Conservation (phyloP, 495 filamentous ascomycete species). For the Talaromyces thailandensis region DNA sequence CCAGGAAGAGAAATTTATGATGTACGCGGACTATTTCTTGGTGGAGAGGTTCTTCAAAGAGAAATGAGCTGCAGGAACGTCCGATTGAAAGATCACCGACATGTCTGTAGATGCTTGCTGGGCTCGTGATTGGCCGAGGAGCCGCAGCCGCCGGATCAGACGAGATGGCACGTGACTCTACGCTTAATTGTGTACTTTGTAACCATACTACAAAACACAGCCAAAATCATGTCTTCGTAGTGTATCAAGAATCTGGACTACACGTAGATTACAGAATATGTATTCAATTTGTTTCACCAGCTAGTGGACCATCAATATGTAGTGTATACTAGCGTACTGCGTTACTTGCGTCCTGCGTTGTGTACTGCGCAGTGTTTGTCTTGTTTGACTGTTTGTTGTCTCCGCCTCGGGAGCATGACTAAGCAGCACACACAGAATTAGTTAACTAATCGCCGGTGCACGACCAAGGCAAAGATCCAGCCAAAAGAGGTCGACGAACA, state of each 20-base stretch:
- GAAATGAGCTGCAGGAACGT: neutral
- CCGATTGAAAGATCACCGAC: neutral
- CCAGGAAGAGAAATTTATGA: neutral
- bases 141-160: neutral
- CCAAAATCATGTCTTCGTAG: no score
- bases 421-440: conserved; percentile 8
- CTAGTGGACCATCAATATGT: no score
- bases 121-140: neutral
- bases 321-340: no score
- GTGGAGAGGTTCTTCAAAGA: neutral
- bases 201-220: no score
- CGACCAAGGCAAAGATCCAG: neutral
- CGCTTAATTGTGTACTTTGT: no score
- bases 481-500: neutral
- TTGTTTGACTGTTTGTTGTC: neutral
- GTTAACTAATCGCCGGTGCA: neutral
- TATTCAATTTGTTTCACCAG: no score
- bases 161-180: neutral
- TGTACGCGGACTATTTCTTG: neutral
- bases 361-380: neutral
- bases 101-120: neutral
- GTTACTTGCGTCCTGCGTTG: no score
- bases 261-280: neutral
- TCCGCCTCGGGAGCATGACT: conserved; percentile 6
- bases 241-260: no score